phyloP scores from a whole-genome alignment of 495 filamentous ascomycete species.

The Aspergillus incahuasiensis region DNA sequence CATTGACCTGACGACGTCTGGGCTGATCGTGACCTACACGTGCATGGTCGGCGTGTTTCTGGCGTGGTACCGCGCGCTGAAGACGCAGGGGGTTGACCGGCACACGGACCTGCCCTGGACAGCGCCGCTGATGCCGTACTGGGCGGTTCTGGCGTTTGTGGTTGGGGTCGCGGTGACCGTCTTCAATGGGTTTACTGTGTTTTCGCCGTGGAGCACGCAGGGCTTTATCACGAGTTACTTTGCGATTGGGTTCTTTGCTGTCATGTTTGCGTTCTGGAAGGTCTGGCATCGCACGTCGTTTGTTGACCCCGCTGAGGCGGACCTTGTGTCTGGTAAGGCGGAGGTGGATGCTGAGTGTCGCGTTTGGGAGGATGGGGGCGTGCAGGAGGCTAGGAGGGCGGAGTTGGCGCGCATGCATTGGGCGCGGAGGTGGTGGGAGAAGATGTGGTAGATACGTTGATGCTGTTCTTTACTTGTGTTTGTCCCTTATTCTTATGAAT shows the following conservation, averaged over 20 bases:
- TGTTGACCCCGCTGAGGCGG: slow-evolving; percentile 23
- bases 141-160: slow-evolving; percentile 20
- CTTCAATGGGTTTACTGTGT: slow-evolving; percentile 33
- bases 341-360: slow-evolving; percentile 33
- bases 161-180: slow-evolving; percentile 22
- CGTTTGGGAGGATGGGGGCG: slow-evolving; percentile 28
- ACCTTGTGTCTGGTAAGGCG: slow-evolving; percentile 27
- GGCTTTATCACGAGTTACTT: slow-evolving; percentile 35
- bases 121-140: slow-evolving; percentile 28
- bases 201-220: slow-evolving; percentile 28
- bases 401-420: slow-evolving; percentile 26
- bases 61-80: slow-evolving; percentile 52
- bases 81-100: slow-evolving; percentile 50
- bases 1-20: slow-evolving; percentile 46
- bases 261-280: slow-evolving; percentile 34
- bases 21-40: slow-evolving; percentile 54
- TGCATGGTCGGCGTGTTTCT: slow-evolving; percentile 51
- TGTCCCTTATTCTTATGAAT: too few relatives aligned
- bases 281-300: slow-evolving; percentile 26
- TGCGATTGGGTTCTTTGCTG: slow-evolving; percentile 26
- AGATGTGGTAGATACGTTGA: slow-evolving; percentile 26
- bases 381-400: slow-evolving; percentile 22
- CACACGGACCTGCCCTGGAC: slow-evolving; percentile 25
- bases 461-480: too few relatives aligned
- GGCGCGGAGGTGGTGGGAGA: slow-evolving; percentile 24